phyloP scores from a whole-genome alignment of 2,329 filamentous ascomycete species.

The Xylariaceae sp. region DNA sequence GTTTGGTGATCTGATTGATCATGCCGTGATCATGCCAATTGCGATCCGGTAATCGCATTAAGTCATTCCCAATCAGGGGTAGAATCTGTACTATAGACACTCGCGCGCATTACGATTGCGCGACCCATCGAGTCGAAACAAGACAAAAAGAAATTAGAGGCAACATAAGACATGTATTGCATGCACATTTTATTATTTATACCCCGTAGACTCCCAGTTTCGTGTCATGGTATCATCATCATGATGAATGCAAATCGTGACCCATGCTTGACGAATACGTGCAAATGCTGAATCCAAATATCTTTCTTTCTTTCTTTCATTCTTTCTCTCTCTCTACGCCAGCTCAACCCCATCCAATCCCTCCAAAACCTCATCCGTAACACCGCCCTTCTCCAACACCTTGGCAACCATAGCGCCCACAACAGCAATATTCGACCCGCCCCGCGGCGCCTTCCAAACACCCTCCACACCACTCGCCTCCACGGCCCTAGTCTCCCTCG shows the following conservation, averaged over 20 bases:
- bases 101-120: too few species aligned
- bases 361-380: constrained; percentile 80
- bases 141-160: too few species aligned
- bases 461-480: constrained; percentile 59
- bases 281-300: too few species aligned
- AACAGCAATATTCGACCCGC: constrained; percentile 71
- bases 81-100: too few species aligned
- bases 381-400: constrained; percentile 69
- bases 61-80: constrained; percentile 15
- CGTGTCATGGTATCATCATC: too few species aligned
- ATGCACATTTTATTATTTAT: too few species aligned
- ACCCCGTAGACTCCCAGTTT: too few species aligned
- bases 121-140: too few species aligned
- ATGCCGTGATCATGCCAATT: background rate
- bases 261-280: too few species aligned
- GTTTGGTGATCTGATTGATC: constrained; percentile 55
- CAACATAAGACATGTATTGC: too few species aligned
- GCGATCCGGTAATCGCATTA: background rate
- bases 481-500: constrained; percentile 37
- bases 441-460: constrained; percentile 81
- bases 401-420: constrained; percentile 70
- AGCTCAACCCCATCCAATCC: constrained; percentile 73
- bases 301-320: too few species aligned
- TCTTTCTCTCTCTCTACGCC: constrained; percentile 11
- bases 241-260: too few species aligned